A percentile compares a stretch with the other conserved stretches of the same genome.
Conservation (phyloP, 1,284 basidiomycete genomes). For the Phenoliferia sp. region DNA sequence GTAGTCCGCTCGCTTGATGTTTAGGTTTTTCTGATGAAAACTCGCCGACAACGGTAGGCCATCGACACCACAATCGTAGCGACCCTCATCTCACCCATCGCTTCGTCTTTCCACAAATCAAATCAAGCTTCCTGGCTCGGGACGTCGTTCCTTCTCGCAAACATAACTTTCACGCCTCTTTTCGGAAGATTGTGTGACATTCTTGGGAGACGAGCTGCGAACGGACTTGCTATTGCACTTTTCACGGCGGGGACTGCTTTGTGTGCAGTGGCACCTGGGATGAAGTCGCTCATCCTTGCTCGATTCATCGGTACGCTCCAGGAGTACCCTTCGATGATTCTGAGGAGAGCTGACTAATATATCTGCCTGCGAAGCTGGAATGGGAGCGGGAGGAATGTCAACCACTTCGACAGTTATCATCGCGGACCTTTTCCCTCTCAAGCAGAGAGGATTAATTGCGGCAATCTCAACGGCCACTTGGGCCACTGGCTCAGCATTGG, state of each 20-base stretch:
- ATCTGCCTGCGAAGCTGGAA: slow-evolving; percentile 4
- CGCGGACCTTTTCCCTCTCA: slow-evolving; percentile 70
- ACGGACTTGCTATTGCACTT: slow-evolving; percentile 62
- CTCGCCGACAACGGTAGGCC: no score
- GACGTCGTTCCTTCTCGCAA: slow-evolving; percentile 60
- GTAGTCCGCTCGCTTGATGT: no score
- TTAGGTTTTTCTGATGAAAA: no score
- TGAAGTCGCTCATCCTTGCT: slow-evolving; percentile 52
- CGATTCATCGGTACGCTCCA: slow-evolving; percentile 9
- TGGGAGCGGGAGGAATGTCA: slow-evolving; percentile 45
- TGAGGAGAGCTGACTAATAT: background rate
- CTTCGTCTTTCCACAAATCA: slow-evolving; percentile 8
- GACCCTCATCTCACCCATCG: slow-evolving; percentile 8
- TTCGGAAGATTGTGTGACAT: slow-evolving; percentile 74
- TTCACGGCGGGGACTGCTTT: slow-evolving; percentile 63
- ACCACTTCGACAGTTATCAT: slow-evolving; percentile 56
- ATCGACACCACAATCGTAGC: slow-evolving; percentile 1
- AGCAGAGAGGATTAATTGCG: slow-evolving; percentile 61
- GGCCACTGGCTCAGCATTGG: slow-evolving; percentile 11
- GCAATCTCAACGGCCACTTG: slow-evolving; percentile 16
- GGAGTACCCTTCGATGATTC: background rate
- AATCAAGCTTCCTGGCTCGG: slow-evolving; percentile 7
- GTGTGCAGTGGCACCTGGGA: slow-evolving; percentile 66
- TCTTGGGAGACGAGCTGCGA: slow-evolving; percentile 67
- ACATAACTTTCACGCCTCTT: slow-evolving; percentile 72